A percentile compares a stretch with the other conserved stretches of the same genome.
These are phyloP conservation scores for Chaetomiaceae sp. DNA, from an alignment of 2,329 filamentous ascomycete genomes.

Conservation along the genomic window DNA sequence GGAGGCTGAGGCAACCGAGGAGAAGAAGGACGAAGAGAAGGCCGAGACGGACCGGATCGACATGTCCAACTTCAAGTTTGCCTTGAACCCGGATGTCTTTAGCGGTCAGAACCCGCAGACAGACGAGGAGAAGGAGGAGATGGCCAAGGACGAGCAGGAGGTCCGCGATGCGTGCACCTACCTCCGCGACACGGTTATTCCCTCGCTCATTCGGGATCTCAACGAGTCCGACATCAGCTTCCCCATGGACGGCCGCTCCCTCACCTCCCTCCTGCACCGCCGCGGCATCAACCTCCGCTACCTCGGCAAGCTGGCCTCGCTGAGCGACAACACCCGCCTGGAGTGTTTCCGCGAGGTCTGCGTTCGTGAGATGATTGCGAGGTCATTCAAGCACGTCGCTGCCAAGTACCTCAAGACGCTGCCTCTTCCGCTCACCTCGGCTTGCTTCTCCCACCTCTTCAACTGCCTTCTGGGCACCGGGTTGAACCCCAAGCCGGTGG, in stretches of 20 bases:
- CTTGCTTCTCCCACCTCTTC: conserved; percentile 79
- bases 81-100: conserved; percentile 92
- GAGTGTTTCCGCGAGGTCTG: conserved; percentile 72
- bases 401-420: conserved; percentile 75
- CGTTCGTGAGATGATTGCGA: conserved; percentile 89
- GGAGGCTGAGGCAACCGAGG: conserved; percentile 33
- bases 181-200: conserved; percentile 71
- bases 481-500: conserved; percentile 70
- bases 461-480: conserved; percentile 84
- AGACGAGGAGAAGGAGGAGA: conserved; percentile 80
- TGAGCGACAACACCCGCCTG: conserved; percentile 67
- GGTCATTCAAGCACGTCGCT: conserved; percentile 90
- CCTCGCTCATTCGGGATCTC: conserved; percentile 80
- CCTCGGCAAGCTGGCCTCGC: conserved; percentile 74
- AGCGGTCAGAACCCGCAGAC: conserved; percentile 88
- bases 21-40: conserved; percentile 34
- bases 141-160: conserved; percentile 79
- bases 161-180: conserved; percentile 80
- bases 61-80: conserved; percentile 78
- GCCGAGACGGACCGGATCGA: conserved; percentile 67
- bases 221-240: conserved; percentile 92
- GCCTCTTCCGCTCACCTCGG: conserved; percentile 72
- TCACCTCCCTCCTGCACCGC: conserved; percentile 87
- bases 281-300: conserved; percentile 96
- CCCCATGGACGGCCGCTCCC: conserved; percentile 94